phyloP scores from a whole-genome alignment of 306 rosid species.

The Parietaria judaica region DNA sequence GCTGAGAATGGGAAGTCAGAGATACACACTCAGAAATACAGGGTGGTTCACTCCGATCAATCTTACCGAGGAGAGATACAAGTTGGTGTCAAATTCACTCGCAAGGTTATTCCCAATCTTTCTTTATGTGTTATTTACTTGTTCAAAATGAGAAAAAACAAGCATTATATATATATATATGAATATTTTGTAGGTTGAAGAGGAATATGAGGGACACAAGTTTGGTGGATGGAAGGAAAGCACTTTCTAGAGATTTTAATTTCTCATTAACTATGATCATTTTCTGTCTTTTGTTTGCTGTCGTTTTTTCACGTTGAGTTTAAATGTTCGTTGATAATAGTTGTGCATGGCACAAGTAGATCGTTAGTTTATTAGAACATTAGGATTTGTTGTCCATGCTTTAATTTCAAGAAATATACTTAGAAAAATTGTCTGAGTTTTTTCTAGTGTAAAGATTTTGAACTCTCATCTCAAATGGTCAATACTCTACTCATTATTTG shows the following conservation, averaged over 20 bases:
- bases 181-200: slow-evolving; percentile 36
- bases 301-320: background rate
- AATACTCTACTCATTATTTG: too few species aligned
- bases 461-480: too few species aligned
- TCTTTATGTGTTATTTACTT: background rate
- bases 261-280: background rate
- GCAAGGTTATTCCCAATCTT: background rate
- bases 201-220: slow-evolving; percentile 4
- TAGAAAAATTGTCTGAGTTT: too few species aligned
- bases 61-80: slow-evolving; percentile 65
- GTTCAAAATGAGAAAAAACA: too few species aligned
- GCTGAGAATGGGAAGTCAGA: slow-evolving; percentile 51
- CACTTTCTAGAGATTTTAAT: background rate
- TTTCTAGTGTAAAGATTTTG: too few species aligned
- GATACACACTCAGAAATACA: slow-evolving; percentile 44
- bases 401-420: too few species aligned
- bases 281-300: background rate
- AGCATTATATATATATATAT: too few species aligned
- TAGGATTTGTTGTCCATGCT: too few species aligned
- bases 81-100: slow-evolving; percentile 41
- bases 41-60: slow-evolving; percentile 40
- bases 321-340: too few species aligned
- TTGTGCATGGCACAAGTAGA: too few species aligned
- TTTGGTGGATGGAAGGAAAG: slow-evolving; percentile 79
- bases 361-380: too few species aligned